Base-by-base conservation (phyloP, 306 rosid genomes). In the Glycine tomentella region DNA sequence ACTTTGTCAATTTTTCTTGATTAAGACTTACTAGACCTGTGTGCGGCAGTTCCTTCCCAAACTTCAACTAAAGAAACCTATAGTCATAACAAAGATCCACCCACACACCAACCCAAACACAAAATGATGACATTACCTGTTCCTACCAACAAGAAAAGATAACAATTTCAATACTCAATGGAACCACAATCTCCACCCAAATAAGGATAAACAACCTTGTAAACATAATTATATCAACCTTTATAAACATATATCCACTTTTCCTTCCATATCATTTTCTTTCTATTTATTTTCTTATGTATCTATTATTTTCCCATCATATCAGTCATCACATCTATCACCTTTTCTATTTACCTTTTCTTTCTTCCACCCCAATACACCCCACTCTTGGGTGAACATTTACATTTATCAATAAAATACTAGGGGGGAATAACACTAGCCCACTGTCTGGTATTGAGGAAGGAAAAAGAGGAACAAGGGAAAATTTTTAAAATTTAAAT, bases 11-110 rank as follows among this genome's bases (percentile, higher is more conserved):
- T 12, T 12, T 16, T 33, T 57, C 7, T 55, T 66, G 55, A 79
- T 25, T 8, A 44, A 67, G 55, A 7, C 57, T 10, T 31, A 49
- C 46, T 69, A 48, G 40, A 34, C 51, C 13, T 14, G 36, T 14
- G 57, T 58, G 33, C 62, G 82, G 14, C 49, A 52, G 51, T 75
- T 76, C 46, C 82, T 72, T 77, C 12, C 5, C 44, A n/a, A 81
- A 58, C 17, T 50, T n/a, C 73, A 38, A 36, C 15, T 62, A 69
- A 15, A 66, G 71, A 71, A 74, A 66, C 55, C 69, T 20, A 42
- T 7, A 77, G 14, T 48, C 53, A 46, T n/a, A 66, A 66, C 50
- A 67, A 46, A 9, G 48, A 71, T 65, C 14, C 69, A 81, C 71
- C 65, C 75, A 33, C 56, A 57, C 44, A 69, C 51, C 36, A 57